Base-by-base conservation (phyloP, 2,329 filamentous ascomycete species). In the Aurifilum marmelostoma region DNA sequence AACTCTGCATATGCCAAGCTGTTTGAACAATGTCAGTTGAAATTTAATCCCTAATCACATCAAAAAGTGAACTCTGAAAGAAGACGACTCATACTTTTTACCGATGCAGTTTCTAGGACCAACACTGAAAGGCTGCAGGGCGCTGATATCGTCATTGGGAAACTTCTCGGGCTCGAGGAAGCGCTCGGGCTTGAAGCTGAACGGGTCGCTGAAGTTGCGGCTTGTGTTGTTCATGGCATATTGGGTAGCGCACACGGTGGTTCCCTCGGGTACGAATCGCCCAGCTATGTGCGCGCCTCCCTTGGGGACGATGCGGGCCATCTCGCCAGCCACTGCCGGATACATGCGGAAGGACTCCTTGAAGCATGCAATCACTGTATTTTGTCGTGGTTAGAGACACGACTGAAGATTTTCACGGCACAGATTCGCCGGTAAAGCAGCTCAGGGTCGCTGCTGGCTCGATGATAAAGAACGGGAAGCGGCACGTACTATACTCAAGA, bases 71-170 rank as follows among this genome's bases (percentile, higher is more conserved):
- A 47, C 21, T 2, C 2, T 21, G 16, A 14, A 29, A 5, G 2
- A 77, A n/a, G n/a, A n/a, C n/a, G n/a, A n/a, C n/a, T n/a, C 82
- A 75, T 75, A 83, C 82, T 85, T 85, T 70, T 78, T 78, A 1
- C 84, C 85, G 32, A 87, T 78, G 69, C 84, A 87, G 60, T 85
- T 84, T 2, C 84, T 76, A 7, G 84, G 81, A 0, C 85, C 84
- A 2, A 83, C 65, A 2, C 80, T 80, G 68, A 87, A 86, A 0
- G 84, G 82, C 74, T 85, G 81, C 63, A 83, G 77, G 1, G 79
- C 80, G 0, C 81, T 80, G 58, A 77, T 76, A 43, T 77, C 79
- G 71, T 87, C 84, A n/a, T 71, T 66, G 0, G 72, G 73, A 72
- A 81, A 86, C 3, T 75, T 75, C 6, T 74, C 71, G 12, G 81